A percentile compares a stretch with the other conserved stretches of the same genome.
Evolutionary conservation across 2,329 filamentous ascomycete species (phyloP).

Genomic region (Trichoderma breve): DNA sequence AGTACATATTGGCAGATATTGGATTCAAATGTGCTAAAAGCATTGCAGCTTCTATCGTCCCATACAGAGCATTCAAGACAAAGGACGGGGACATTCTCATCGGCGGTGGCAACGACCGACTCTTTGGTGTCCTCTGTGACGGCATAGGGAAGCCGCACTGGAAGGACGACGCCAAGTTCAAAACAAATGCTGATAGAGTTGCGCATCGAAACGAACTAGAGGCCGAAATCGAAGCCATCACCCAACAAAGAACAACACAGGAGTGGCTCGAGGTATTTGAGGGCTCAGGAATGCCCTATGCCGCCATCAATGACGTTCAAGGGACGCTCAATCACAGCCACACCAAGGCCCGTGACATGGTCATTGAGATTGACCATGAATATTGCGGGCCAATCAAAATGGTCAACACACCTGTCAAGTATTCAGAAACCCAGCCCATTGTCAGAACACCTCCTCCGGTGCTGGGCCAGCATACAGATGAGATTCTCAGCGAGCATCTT

Average conservation of each 20-base stretch:
- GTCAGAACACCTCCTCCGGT: slow-evolving; percentile 78
- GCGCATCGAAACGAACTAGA: slow-evolving; percentile 76
- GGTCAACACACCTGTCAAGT: slow-evolving; percentile 93
- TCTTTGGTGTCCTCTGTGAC: slow-evolving; percentile 64
- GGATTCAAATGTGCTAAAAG: not conserved
- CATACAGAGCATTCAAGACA: slow-evolving; percentile 81
- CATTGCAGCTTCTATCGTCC: slow-evolving; percentile 77
- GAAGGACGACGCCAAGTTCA: slow-evolving; percentile 58
- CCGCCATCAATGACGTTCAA: slow-evolving; percentile 91
- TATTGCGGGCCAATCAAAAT: slow-evolving; percentile 82
- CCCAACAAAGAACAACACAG: slow-evolving; percentile 72
- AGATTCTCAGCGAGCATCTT: slow-evolving; percentile 65
- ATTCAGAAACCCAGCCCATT: slow-evolving; percentile 75
- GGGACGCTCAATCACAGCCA: slow-evolving; percentile 80
- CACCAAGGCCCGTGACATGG: slow-evolving; percentile 82
- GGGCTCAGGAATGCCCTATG: slow-evolving; percentile 87
- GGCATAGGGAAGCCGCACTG: slow-evolving; percentile 58
- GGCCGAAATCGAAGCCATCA: slow-evolving; percentile 71
- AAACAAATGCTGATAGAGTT: slow-evolving; percentile 61
- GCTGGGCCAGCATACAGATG: slow-evolving; percentile 82
- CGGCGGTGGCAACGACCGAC: slow-evolving; percentile 69
- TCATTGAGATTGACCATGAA: slow-evolving; percentile 80
- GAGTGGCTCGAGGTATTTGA: slow-evolving; percentile 88
- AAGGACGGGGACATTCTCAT: slow-evolving; percentile 68
- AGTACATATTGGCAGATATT: not conserved